Evolutionary conservation across 306 rosid genomes (phyloP).

Genomic region (Casuarina cunninghamiana): DNA sequence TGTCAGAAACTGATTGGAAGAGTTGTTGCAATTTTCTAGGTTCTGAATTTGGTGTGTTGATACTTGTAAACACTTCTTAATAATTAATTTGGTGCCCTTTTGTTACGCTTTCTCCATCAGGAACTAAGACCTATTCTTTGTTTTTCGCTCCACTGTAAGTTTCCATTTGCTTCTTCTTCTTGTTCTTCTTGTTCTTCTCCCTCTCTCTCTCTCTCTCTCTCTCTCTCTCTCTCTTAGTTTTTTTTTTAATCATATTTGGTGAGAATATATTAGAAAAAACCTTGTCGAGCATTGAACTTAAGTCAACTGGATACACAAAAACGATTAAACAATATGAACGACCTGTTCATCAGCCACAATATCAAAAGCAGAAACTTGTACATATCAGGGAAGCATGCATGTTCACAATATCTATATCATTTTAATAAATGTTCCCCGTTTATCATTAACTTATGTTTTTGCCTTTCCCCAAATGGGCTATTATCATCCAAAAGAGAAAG

Average conservation of each 20-base stretch:
- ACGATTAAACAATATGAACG: background rate
- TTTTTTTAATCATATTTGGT: background rate
- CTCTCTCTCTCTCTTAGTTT: background rate
- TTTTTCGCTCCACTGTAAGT: constrained; percentile 18
- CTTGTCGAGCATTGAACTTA: background rate
- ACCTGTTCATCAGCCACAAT: background rate
- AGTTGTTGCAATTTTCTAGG: constrained; percentile 19
- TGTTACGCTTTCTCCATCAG: constrained; percentile 26
- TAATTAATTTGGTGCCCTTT: constrained; percentile 31
- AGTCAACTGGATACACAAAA: constrained; percentile 12
- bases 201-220: background rate
- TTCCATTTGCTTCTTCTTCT: constrained; percentile 25
- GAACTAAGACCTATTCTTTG: constrained; percentile 19
- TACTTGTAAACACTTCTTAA: constrained; percentile 40
- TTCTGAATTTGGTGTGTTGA: constrained; percentile 29
- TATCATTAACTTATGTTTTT: background rate
- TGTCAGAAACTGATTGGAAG: constrained; percentile 11
- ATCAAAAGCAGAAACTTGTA: background rate
- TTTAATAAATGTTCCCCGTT: constrained; percentile 5
- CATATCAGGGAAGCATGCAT: background rate
- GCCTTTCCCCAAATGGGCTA: background rate
- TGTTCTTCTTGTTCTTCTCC: background rate
- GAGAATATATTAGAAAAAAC: background rate
- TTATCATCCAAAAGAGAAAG: background rate
- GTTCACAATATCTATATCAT: background rate